These are phyloP conservation scores for Ambrosiella cleistominuta DNA, from an alignment of 2,329 filamentous ascomycete genomes.

Conservation along the genomic window DNA sequence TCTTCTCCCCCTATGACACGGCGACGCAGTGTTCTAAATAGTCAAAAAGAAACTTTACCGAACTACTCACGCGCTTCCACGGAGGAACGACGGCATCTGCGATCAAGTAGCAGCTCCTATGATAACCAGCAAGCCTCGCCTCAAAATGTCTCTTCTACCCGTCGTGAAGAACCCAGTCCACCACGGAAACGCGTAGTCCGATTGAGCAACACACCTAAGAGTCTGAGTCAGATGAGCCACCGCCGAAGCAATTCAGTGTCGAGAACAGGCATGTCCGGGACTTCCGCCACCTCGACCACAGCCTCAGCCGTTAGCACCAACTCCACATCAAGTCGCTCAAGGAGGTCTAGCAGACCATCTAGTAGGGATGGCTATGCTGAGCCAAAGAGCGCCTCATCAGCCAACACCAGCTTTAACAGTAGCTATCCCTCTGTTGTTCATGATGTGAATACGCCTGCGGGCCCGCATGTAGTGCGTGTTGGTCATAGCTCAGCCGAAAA, in stretches of 20 bases:
- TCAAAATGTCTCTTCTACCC: slow-evolving; percentile 26
- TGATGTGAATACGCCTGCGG: slow-evolving; percentile 35
- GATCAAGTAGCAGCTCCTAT: slow-evolving; percentile 31
- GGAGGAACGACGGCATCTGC: slow-evolving; percentile 29
- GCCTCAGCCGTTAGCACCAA: slow-evolving; percentile 11
- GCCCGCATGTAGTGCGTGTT: slow-evolving; percentile 37
- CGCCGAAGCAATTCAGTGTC: slow-evolving; percentile 36
- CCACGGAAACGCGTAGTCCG: slow-evolving; percentile 39
- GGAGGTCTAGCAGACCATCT: slow-evolving; percentile 23
- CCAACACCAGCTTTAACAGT: slow-evolving; percentile 9
- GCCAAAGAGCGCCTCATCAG: slow-evolving; percentile 18
- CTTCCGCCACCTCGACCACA: slow-evolving; percentile 9
- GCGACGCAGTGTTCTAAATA: slow-evolving; percentile 30
- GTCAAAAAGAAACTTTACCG: not conserved
- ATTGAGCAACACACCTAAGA: slow-evolving; percentile 33
- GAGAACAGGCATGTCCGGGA: slow-evolving; percentile 15
- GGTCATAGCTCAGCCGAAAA: slow-evolving; percentile 26
- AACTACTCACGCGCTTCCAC: slow-evolving; percentile 14
- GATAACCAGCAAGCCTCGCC: slow-evolving; percentile 19
- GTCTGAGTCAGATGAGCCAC: slow-evolving; percentile 25
- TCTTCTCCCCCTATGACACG: slow-evolving; percentile 31
- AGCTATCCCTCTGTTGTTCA: slow-evolving; percentile 12
- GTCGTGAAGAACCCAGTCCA: slow-evolving; percentile 33
- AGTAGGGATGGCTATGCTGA: slow-evolving; percentile 27
- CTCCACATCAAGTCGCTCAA: slow-evolving; percentile 17